Conservation (phyloP, 2,329 filamentous ascomycete species). For the Waltergamsia citrina region DNA sequence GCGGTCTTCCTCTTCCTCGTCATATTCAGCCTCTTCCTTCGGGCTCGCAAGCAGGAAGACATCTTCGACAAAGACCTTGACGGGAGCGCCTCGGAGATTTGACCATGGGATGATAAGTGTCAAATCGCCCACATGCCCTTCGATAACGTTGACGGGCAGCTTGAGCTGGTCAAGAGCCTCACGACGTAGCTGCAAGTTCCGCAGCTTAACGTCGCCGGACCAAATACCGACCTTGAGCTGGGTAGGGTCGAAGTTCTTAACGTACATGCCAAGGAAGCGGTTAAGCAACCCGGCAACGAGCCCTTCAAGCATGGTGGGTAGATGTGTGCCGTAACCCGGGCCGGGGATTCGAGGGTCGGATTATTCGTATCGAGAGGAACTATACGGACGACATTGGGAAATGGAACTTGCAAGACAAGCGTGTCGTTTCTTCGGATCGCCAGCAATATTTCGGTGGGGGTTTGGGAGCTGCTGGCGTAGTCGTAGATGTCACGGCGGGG, state of each 20-base stretch:
- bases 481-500: no score
- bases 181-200: slow-evolving; percentile 81
- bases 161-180: slow-evolving; percentile 97
- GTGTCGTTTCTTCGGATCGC: no score
- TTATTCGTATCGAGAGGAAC: no score
- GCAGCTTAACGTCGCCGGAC: slow-evolving; percentile 95
- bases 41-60: slow-evolving; percentile 92
- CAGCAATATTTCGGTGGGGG: no score
- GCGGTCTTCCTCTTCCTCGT: slow-evolving; percentile 84
- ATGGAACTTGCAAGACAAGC: no score
- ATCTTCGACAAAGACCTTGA: slow-evolving; percentile 93
- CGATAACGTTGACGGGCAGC: slow-evolving; percentile 90
- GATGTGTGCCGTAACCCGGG: slow-evolving; percentile 61
- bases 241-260: slow-evolving; percentile 97
- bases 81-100: slow-evolving; percentile 86
- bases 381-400: no score
- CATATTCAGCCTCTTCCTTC: slow-evolving; percentile 88
- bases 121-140: slow-evolving; percentile 86
- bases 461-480: no score
- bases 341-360: slow-evolving; percentile 30
- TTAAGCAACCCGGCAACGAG: slow-evolving; percentile 95
- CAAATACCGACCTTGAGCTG: slow-evolving; percentile 98
- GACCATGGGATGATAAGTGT: slow-evolving; percentile 96
- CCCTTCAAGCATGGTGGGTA: slow-evolving; percentile 82
- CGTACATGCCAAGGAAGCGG: slow-evolving; percentile 99